Evolutionary conservation across 1,284 basidiomycete genomes (phyloP), one percentile per base, ranked within the genome.

Genomic region (Meira nashicola): DNA sequence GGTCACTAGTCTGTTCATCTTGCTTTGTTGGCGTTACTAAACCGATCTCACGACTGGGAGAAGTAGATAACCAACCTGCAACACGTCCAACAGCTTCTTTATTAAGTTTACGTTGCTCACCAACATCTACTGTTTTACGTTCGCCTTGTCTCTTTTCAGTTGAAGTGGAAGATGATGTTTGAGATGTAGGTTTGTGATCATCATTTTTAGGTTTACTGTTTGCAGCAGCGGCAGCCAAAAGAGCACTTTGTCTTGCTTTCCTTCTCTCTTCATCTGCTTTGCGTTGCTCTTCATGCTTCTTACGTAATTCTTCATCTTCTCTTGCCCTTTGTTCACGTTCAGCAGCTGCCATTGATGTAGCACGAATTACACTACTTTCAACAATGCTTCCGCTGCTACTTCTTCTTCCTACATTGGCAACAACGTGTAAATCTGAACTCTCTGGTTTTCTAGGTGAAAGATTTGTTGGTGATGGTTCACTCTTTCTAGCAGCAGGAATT

Each of bases 1-100:
- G 39, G n/a, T n/a, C 11, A 28, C 33, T 28, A 46, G 7, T 12
- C 3, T 15, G 23, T 21, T 14, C 28, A 28, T n/a, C 10, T 19
- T 43, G 19, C 17, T 28, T 41, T 15, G 14, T 23, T 11, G 33
- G 19, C 5, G 39, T 28, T n/a, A 19, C 25, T 25, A 40, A 6
- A 2, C n/a, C 15, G 15, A 19, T 44, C 5, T 58, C 62, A 7
- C 60, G 59, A 25, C 59, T 64, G n/a, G 52, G 33, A 10, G 64
- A 53, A 9, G 58, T 63, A 19, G 63, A 62, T 5, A 73, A 66
- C 71, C 71, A 73, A 44, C 67, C 71, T 14, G 56, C 63, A 37
- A 73, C 63, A 14, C 69, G 69, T 28, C 58, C 40, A 14, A 70
- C 68, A 7, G 70, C 70, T 37, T 68, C 58, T 39, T 62, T 58